These are phyloP conservation scores for Mucor lusitanicus DNA, from an alignment of 371 early-diverging fungal species.

Conservation along the genomic window DNA sequence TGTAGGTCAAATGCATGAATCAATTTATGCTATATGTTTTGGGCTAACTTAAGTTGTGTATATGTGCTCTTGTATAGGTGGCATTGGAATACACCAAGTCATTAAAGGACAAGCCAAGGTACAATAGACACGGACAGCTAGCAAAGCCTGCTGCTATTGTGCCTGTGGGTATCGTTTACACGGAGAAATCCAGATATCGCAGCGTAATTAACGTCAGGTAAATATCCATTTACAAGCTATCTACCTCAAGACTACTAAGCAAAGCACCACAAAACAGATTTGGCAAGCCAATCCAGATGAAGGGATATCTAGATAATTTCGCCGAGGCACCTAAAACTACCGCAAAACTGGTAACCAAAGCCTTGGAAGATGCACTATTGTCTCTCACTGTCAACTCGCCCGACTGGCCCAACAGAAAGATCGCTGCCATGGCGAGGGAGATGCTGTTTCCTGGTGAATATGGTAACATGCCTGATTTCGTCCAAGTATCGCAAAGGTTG, in stretches of 20 bases:
- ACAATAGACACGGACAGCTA: background rate
- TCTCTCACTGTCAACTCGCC: conserved; percentile 22
- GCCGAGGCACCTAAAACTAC: conserved; percentile 14
- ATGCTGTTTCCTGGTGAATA: conserved; percentile 27
- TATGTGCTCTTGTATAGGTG: background rate
- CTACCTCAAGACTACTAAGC: too few species aligned
- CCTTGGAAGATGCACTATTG: conserved; percentile 14
- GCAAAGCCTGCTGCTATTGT: conserved; percentile 17
- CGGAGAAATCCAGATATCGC: conserved; percentile 35
- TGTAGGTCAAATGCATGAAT: conserved; percentile 9
- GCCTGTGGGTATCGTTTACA: conserved; percentile 33
- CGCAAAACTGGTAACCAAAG: conserved; percentile 30
- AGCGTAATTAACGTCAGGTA: conserved; percentile 27
- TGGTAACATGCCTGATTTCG: conserved; percentile 18
- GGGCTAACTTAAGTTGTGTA: too few species aligned
- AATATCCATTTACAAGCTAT: background rate
- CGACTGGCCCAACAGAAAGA: conserved; percentile 19
- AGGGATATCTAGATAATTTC: conserved; percentile 22
- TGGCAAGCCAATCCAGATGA: conserved; percentile 31
- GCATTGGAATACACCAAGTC: conserved; percentile 8
- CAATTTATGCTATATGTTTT: background rate
- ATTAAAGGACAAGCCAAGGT: background rate
- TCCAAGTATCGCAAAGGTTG: conserved; percentile 30
- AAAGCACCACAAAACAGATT: conserved; percentile 10
- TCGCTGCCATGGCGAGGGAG: conserved; percentile 22